These are phyloP conservation scores for Fragosphaeria purpurea DNA, from an alignment of 2,329 filamentous ascomycete species.

Conservation along the genomic window DNA sequence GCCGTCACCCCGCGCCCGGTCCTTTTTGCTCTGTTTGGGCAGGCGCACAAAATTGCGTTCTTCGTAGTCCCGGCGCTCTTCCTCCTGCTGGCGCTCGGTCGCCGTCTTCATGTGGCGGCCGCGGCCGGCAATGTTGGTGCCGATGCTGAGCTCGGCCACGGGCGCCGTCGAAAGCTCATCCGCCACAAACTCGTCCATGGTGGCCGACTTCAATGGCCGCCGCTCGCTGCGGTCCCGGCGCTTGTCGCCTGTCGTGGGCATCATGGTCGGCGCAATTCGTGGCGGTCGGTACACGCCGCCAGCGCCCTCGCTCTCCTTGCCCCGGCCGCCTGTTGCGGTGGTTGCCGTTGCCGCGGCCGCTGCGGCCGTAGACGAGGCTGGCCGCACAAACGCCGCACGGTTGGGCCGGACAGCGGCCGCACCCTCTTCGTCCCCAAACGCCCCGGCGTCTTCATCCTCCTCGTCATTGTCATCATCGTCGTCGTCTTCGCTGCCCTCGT, in stretches of 20 bases:
- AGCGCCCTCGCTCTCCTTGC: constrained; percentile 20
- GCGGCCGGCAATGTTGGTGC: constrained; percentile 71
- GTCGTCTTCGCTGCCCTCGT: constrained; percentile 21
- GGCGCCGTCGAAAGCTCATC: constrained; percentile 77
- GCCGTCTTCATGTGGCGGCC: constrained; percentile 73
- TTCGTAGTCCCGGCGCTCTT: constrained; percentile 76
- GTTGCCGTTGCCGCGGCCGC: constrained; percentile 11
- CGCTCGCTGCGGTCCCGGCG: constrained; percentile 54
- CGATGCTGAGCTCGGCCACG: constrained; percentile 78
- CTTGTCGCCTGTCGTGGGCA: constrained; percentile 61
- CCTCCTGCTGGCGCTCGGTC: constrained; percentile 65
- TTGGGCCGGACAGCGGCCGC: constrained; percentile 19
- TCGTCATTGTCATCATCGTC: constrained; percentile 25
- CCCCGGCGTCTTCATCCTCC: constrained; percentile 13
- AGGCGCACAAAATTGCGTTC: constrained; percentile 85
- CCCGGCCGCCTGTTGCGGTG: neutral
- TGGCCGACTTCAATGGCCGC: constrained; percentile 62
- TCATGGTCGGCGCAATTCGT: constrained; percentile 73
- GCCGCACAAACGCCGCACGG: constrained; percentile 26
- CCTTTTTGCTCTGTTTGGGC: constrained; percentile 81
- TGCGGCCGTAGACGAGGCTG: neutral
- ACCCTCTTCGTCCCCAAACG: constrained; percentile 7
- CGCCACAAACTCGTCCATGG: constrained; percentile 84
- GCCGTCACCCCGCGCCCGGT: constrained; percentile 54
- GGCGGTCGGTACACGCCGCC: constrained; percentile 77